Percentiles rank a stretch among this genome's conserved stretches.
Conservation (phyloP, 1,284 basidiomycete genomes). For the Sanghuangporus sanghuang region DNA sequence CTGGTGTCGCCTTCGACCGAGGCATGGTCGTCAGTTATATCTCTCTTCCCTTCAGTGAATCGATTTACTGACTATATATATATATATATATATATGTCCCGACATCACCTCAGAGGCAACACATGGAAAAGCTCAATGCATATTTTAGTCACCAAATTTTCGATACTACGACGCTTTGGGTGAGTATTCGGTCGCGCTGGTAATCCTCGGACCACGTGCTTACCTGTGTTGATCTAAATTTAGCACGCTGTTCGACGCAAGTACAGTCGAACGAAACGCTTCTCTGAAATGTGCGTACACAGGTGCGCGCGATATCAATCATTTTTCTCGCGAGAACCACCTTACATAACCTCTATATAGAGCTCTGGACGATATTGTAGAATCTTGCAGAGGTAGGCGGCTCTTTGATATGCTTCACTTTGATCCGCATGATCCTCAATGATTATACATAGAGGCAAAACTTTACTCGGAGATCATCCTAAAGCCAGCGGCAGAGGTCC, state of each 20-base stretch:
- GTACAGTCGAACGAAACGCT: constrained; percentile 11
- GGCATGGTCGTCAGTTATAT: constrained; percentile 12
- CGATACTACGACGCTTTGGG: constrained; percentile 16
- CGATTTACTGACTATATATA: neutral
- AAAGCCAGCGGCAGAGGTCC: neutral
- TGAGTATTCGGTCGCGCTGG: neutral
- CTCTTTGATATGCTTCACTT: neutral
- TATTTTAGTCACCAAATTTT: constrained; percentile 15
- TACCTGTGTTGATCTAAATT: too few species aligned
- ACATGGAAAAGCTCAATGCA: constrained; percentile 15
- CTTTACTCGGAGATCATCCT: constrained; percentile 4
- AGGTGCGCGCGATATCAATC: neutral
- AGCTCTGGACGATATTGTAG: constrained; percentile 11
- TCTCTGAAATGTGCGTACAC: constrained; percentile 2
- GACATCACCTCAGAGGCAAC: constrained; percentile 2
- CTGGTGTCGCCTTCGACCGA: constrained; percentile 15
- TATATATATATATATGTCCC: neutral
- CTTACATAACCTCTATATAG: neutral
- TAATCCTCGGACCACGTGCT: neutral
- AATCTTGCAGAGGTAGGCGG: constrained; percentile 6
- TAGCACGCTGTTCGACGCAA: constrained; percentile 12
- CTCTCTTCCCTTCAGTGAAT: neutral
- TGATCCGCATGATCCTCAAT: neutral
- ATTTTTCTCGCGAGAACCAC: neutral
- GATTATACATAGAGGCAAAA: constrained; percentile 5